Evolutionary conservation across 805 yeast species (phyloP).

Genomic region (Myxozyma vanderwaltii): DNA sequence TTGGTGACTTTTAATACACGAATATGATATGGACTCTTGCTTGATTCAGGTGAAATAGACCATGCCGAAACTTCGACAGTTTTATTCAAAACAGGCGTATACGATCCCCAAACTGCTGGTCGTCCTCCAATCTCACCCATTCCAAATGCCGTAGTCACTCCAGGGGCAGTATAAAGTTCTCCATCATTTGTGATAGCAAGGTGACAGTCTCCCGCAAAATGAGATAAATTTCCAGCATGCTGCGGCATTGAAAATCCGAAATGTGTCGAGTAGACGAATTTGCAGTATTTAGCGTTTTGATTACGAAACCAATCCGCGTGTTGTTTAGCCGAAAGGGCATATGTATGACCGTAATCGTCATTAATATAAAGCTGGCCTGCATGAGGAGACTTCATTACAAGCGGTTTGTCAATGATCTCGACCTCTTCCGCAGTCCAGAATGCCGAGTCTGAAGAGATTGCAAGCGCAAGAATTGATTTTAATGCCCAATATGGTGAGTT

Average conservation of each 20-base stretch:
- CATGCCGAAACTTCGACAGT: constrained; percentile 33
- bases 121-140: constrained; percentile 11
- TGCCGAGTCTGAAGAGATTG: constrained; percentile 31
- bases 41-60: constrained; percentile 29
- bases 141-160: constrained; percentile 25
- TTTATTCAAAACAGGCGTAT: constrained; percentile 30
- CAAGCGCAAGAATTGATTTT: constrained; percentile 34
- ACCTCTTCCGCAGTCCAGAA: constrained; percentile 36
- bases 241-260: constrained; percentile 36
- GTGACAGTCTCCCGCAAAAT: constrained; percentile 33
- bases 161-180: constrained; percentile 11
- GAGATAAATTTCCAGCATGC: constrained; percentile 12
- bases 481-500: constrained; percentile 39
- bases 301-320: constrained; percentile 26
- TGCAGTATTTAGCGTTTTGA: constrained; percentile 36
- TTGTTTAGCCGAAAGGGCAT: constrained; percentile 13
- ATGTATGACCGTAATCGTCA: constrained; percentile 18
- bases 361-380: constrained; percentile 16
- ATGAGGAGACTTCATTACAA: neutral
- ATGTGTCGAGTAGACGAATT: constrained; percentile 37
- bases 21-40: constrained; percentile 30
- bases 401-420: neutral
- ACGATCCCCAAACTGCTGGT: constrained; percentile 24
- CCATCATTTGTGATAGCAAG: constrained; percentile 35
- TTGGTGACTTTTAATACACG: constrained; percentile 32